Conservation (phyloP, 2,329 filamentous ascomycete genomes). For the Diaporthe ilicicola region DNA sequence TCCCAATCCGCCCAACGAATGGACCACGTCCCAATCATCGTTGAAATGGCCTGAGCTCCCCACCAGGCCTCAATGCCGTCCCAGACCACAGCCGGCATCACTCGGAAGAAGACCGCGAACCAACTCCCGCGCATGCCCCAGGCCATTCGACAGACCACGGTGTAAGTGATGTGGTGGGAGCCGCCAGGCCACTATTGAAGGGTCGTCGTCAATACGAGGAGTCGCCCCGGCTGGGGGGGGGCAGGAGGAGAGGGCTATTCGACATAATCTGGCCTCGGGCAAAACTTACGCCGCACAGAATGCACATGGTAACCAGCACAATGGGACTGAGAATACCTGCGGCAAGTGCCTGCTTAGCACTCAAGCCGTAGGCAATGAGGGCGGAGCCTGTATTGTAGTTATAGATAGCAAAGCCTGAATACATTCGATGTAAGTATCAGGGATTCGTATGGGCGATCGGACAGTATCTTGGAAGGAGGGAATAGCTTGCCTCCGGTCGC, state of each 20-base stretch:
- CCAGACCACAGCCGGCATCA: conserved; percentile 28
- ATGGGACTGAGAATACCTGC: conserved; percentile 25
- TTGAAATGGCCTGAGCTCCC: conserved; percentile 23
- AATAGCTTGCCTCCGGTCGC: conserved; percentile 22
- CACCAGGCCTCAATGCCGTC: conserved; percentile 27
- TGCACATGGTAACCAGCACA: conserved; percentile 19
- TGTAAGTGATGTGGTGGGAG: conserved; percentile 25
- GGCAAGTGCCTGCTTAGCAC: conserved; percentile 24
- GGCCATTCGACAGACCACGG: conserved; percentile 9
- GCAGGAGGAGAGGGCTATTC: not conserved
- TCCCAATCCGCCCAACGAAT: conserved; percentile 10
- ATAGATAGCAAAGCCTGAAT: conserved; percentile 24
- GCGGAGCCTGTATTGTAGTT: conserved; percentile 29
- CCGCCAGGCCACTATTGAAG: conserved; percentile 23
- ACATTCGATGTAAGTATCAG: not conserved
- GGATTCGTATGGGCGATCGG: not conserved
- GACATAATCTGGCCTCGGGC: not conserved
- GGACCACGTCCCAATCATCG: conserved; percentile 26
- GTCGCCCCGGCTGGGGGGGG: too few species aligned
- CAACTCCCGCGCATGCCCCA: conserved; percentile 27
- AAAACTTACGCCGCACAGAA: conserved; percentile 24
- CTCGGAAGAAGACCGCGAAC: conserved; percentile 25
- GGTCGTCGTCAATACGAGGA: not conserved
- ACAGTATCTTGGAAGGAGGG: not conserved
- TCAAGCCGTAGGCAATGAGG: conserved; percentile 23